Evolutionary conservation across 2,329 filamentous ascomycete genomes (phyloP).

Genomic region (Colletotrichum abscissum): DNA sequence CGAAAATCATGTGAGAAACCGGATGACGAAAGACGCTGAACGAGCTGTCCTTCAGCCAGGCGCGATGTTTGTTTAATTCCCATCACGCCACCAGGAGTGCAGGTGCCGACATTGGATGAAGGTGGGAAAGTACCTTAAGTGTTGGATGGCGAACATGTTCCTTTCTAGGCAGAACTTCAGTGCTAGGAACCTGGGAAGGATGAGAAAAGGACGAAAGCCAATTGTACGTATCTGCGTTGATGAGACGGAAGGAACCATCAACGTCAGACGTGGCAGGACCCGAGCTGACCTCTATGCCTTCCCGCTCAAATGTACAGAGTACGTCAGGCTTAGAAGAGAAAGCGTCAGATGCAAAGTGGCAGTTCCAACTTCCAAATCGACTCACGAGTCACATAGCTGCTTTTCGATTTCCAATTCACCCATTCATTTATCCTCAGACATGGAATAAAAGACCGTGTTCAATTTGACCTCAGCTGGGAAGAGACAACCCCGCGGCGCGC

Average conservation of each 20-base stretch:
- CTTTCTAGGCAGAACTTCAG: not conserved
- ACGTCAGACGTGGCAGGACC: conserved; percentile 6
- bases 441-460: not conserved
- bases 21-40: not conserved
- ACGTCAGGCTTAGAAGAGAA: conserved; percentile 12
- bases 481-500: conserved; percentile 7
- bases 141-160: conserved; percentile 3
- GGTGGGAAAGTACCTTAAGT: not conserved
- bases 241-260: not conserved
- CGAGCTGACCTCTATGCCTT: not conserved
- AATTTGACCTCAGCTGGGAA: not conserved
- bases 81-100: conserved; percentile 22
- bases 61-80: not conserved
- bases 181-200: not conserved
- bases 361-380: too few relatives aligned
- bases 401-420: not conserved
- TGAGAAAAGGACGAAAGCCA: not conserved
- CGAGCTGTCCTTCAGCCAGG: not conserved
- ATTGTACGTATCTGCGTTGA: not conserved
- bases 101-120: conserved; percentile 3
- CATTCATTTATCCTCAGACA: not conserved
- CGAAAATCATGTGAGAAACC: not conserved
- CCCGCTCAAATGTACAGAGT: not conserved
- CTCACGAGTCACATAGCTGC: not conserved
- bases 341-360: not conserved